Evolutionary conservation across 768 basidiomycete genomes (phyloP).

Genomic region (Hemileccinum impolitum): DNA sequence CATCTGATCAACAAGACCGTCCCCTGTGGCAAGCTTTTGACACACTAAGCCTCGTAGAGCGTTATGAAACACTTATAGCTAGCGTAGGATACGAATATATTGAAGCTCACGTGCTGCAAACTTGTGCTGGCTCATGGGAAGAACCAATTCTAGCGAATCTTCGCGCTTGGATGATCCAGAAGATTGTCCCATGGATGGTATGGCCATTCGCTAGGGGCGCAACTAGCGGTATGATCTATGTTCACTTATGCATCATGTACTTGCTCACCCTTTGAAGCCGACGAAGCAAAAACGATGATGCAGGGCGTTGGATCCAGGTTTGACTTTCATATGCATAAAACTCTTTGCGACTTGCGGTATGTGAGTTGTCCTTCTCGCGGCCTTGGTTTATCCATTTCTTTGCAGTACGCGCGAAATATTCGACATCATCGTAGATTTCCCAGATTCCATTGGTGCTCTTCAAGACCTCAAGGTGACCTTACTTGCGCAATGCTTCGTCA

Average conservation of each 20-base stretch:
- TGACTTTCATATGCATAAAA: constrained; percentile 92
- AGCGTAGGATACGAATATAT: constrained; percentile 86
- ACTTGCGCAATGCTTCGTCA: neutral
- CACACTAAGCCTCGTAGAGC: constrained; percentile 69
- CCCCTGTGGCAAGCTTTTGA: constrained; percentile 61
- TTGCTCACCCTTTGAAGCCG: constrained; percentile 39
- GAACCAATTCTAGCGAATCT: constrained; percentile 58
- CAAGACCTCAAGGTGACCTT: constrained; percentile 72
- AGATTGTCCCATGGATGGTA: constrained; percentile 83
- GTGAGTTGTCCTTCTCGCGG: constrained; percentile 19
- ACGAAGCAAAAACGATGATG: constrained; percentile 70
- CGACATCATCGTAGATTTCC: constrained; percentile 93
- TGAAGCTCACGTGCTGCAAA: constrained; percentile 63
- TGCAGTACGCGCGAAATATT: constrained; percentile 81
- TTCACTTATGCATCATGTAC: constrained; percentile 1
- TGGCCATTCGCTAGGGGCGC: constrained; percentile 72
- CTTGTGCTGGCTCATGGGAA: constrained; percentile 69
- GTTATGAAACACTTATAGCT: constrained; percentile 80
- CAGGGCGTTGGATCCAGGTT: constrained; percentile 78
- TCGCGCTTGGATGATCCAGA: constrained; percentile 73
- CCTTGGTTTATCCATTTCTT: neutral
- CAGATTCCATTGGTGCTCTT: constrained; percentile 81
- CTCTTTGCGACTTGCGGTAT: constrained; percentile 81
- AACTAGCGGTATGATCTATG: constrained; percentile 43
- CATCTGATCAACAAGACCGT: constrained; percentile 31